These are phyloP conservation scores for Hypoxylon crocopeplum DNA, from an alignment of 495 filamentous ascomycete species.

Conservation along the genomic window DNA sequence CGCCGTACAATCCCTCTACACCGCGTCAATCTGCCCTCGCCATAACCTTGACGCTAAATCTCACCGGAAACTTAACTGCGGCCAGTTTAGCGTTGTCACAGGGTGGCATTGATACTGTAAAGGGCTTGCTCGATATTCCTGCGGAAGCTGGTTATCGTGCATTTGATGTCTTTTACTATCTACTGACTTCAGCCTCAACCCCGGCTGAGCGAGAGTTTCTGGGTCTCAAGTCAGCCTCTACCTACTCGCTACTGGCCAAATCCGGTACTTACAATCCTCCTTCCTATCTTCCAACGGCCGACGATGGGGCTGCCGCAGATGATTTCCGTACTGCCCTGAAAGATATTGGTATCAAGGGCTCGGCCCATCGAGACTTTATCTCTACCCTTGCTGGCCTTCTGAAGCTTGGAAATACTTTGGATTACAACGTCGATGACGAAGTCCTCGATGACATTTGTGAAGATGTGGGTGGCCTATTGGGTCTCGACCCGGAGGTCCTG, in stretches of 20 bases:
- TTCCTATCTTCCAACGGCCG: slow-evolving; percentile 87
- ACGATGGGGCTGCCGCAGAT: slow-evolving; percentile 91
- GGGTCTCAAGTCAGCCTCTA: slow-evolving; percentile 78
- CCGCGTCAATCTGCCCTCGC: slow-evolving; percentile 82
- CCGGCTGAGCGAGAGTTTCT: slow-evolving; percentile 91
- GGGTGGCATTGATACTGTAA: slow-evolving; percentile 83
- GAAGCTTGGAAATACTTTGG: slow-evolving; percentile 89
- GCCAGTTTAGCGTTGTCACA: slow-evolving; percentile 81
- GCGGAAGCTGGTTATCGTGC: slow-evolving; percentile 82
- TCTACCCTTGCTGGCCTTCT: slow-evolving; percentile 84
- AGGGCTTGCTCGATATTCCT: slow-evolving; percentile 83
- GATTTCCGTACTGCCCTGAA: slow-evolving; percentile 86
- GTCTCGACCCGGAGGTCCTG: slow-evolving; percentile 85
- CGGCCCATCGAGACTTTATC: slow-evolving; percentile 77
- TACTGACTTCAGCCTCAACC: slow-evolving; percentile 87
- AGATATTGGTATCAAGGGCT: slow-evolving; percentile 89
- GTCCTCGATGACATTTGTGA: slow-evolving; percentile 86
- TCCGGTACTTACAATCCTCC: slow-evolving; percentile 89
- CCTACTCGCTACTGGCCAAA: slow-evolving; percentile 78
- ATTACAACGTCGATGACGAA: slow-evolving; percentile 85
- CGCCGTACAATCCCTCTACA: slow-evolving; percentile 85
- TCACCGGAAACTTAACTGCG: slow-evolving; percentile 77
- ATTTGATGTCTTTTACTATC: slow-evolving; percentile 99
- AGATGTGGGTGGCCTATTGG: slow-evolving; percentile 85
- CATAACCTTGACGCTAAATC: slow-evolving; percentile 79